Evolutionary conservation across 352 stramenopile species (phyloP).

Genomic region (Phytopythium sindhum): DNA sequence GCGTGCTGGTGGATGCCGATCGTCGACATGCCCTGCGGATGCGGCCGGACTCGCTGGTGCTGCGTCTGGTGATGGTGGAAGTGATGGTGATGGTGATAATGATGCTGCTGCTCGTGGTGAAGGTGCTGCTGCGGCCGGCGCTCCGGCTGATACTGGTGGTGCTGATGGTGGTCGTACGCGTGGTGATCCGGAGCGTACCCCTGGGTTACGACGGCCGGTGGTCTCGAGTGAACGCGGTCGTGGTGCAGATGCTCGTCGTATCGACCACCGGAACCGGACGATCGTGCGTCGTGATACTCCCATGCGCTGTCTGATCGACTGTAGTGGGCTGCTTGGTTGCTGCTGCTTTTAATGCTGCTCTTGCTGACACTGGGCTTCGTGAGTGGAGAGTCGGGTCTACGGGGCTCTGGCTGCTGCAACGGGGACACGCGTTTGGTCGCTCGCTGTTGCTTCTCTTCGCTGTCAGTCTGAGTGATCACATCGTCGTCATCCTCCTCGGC

Average conservation of each 20-base stretch:
- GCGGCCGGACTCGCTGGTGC: constrained; percentile 1
- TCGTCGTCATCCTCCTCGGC: neutral
- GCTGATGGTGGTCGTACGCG: neutral
- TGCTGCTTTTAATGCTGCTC: neutral
- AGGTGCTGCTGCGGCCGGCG: neutral
- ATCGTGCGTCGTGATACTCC: neutral
- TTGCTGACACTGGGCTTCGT: neutral
- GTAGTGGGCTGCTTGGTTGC: neutral
- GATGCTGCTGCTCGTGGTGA: neutral
- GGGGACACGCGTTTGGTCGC: neutral
- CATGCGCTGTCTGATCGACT: neutral
- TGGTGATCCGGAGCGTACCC: neutral
- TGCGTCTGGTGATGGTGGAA: neutral
- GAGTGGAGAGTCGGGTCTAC: neutral
- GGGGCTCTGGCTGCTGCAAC: neutral
- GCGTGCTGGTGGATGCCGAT: constrained; percentile 23
- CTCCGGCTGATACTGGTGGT: neutral
- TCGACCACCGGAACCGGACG: neutral
- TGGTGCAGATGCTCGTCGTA: neutral
- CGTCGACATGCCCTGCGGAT: constrained; percentile 14
- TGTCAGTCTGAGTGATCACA: neutral
- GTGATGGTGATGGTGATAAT: neutral
- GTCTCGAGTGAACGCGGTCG: neutral
- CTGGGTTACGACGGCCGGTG: neutral
- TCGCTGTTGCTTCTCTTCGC: neutral